Evolutionary conservation across 2,329 filamentous ascomycete genomes (phyloP).

Genomic region (Epichloe elymi): DNA sequence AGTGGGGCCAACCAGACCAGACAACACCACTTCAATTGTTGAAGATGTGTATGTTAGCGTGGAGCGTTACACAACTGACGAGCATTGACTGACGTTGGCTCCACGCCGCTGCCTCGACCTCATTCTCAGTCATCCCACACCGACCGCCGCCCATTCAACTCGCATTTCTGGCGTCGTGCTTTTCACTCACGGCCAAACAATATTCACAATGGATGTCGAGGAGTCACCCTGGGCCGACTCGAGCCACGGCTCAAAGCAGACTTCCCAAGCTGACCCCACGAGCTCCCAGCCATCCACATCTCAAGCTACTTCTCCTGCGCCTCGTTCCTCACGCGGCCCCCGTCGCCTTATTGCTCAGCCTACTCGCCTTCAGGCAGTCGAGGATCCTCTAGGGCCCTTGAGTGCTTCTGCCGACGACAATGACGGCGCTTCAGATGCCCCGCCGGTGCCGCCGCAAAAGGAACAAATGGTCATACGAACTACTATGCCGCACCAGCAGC

Average conservation of each 20-base stretch:
- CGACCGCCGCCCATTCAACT: neutral
- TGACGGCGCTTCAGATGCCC: constrained; percentile 31
- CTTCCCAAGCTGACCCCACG: constrained; percentile 20
- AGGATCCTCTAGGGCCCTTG: constrained; percentile 65
- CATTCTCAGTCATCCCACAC: neutral
- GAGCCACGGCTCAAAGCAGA: constrained; percentile 16
- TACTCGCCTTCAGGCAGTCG: constrained; percentile 64
- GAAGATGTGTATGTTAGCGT: neutral
- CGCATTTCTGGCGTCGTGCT: neutral
- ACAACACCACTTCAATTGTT: neutral
- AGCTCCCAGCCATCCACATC: constrained; percentile 14
- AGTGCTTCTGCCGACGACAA: constrained; percentile 46
- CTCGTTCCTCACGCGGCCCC: constrained; percentile 34
- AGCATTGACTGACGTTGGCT: constrained; percentile 3
- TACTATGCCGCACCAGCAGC: constrained; percentile 35
- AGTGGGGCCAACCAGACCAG: neutral
- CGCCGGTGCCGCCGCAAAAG: constrained; percentile 57
- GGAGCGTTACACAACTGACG: constrained; percentile 3
- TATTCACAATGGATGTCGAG: constrained; percentile 33
- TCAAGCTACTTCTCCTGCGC: constrained; percentile 13
- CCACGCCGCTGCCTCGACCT: neutral
- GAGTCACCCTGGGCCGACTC: constrained; percentile 43
- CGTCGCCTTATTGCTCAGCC: constrained; percentile 60
- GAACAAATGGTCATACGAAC: constrained; percentile 50
- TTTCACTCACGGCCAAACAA: constrained; percentile 1